Base-by-base conservation (phyloP, 345 rosid genomes). In the Odontarrhena argentea region DNA sequence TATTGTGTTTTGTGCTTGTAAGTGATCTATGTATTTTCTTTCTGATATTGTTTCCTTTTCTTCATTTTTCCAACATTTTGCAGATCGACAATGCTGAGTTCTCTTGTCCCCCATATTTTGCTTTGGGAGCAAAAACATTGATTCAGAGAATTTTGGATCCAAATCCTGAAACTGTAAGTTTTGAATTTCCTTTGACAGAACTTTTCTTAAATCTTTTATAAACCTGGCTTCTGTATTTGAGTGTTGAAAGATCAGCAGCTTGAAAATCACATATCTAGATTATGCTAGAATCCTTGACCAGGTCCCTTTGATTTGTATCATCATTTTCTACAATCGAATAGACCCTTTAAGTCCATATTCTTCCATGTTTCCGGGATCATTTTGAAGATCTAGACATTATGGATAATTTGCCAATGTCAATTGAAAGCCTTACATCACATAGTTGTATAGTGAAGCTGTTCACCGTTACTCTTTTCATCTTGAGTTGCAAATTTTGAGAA, bases 71-170 rank as follows among this genome's bases (percentile, higher is more conserved):
- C 62, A 64, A 34, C 8, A 24, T 48, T 62, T n/a, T 74, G 79
- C 87, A 93, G 98, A 85, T 93, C 46, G 89, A 87, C 57, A 83
- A 36, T 60, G 98, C 94, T 55, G 96, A 90, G 10, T 93, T 85
- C 73, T 79, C 94, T 56, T 88, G 91, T 68, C 97, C 98, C 37
- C 78, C 96, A 42, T 88, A 89, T 85, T 88, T 90, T 79, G 92
- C 98, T 3, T 79, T 90, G 61, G 97, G 86, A 45, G 96, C 96
- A 36, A 93, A 85, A 77, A 75, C 91, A 22, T 82, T 93, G 75
- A 88, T 90, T 79, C 79, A 76, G 30, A 84, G 85, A 63, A 90
- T 93, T 67, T 77, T 93, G 78, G 97, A 93, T 71, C 96, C 96
- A 60, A 90, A 88, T 78, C 88, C 97, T 48, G 90, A 78, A 83